Evolutionary conservation across 352 stramenopile species (phyloP).

Genomic region (Phytophthora citrophthora): DNA sequence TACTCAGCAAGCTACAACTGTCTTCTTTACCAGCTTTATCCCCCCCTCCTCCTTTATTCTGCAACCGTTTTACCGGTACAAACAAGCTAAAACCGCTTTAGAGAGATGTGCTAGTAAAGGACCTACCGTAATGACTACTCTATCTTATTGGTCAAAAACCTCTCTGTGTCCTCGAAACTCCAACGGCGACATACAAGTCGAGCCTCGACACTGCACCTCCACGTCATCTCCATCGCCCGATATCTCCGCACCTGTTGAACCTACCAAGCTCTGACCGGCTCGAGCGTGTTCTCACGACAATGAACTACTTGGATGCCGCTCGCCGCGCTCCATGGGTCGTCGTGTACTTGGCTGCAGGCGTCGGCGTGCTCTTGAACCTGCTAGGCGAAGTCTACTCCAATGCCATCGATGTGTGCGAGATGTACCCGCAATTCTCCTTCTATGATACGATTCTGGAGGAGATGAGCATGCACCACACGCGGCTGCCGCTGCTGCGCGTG

Average conservation of each 20-base stretch:
- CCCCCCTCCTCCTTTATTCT: too few relatives aligned
- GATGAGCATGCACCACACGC: constrained; percentile 60
- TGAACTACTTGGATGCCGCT: constrained; percentile 25
- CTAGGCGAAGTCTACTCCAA: constrained; percentile 54
- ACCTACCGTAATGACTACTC: too few relatives aligned
- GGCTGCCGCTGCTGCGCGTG: constrained; percentile 48
- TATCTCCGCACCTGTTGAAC: constrained; percentile 8
- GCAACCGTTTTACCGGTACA: too few relatives aligned
- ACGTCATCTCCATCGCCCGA: constrained; percentile 1
- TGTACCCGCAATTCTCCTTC: constrained; percentile 76
- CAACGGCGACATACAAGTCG: constrained; percentile 1
- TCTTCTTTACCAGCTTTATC: too few relatives aligned
- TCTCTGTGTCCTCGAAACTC: too few relatives aligned
- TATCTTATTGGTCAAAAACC: neutral
- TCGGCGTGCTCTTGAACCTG: constrained; percentile 51
- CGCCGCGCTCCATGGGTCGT: constrained; percentile 44
- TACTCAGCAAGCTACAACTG: too few relatives aligned
- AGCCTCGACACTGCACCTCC: neutral
- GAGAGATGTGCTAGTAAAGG: too few relatives aligned
- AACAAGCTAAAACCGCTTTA: too few relatives aligned
- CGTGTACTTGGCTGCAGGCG: constrained; percentile 49
- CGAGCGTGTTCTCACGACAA: constrained; percentile 8
- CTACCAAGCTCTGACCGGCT: neutral
- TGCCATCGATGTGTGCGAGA: constrained; percentile 49
- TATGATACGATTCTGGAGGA: constrained; percentile 63